Base-by-base conservation (phyloP, 2,329 filamentous ascomycete species). In the Chrysoporthe puriensis region DNA sequence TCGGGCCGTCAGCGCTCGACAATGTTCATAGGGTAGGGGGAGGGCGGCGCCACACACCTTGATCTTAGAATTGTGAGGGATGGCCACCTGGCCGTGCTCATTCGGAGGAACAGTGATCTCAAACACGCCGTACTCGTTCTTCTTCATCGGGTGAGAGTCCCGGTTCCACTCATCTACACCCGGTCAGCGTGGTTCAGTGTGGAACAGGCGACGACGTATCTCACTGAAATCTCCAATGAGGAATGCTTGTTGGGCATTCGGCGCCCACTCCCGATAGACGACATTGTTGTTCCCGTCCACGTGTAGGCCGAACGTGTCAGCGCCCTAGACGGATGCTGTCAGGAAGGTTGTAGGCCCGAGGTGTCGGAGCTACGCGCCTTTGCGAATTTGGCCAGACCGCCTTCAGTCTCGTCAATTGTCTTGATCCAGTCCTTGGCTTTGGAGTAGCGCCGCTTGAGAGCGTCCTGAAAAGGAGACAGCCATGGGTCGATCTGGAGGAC, bases 211-310 rank as follows among this genome's bases (percentile, higher is more conserved):
- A 26, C 32, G 44, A 16, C 50, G 66, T 77, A 5, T 16, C 89
- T 73, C 83, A 94, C 91, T 99, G 84, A 98, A 99, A 73, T 98
- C 96, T 70, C 96, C 96, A 73, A 97, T 91, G 63, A 99, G 86
- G 77, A 90, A 94, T 62, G 96, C 96, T 75, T 91, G 85, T 52
- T 88, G 84, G 64, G 94, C 95, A 82, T 94, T 96, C 36, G 96
- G 94, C 0, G 96, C 96, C 96, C 96, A 99, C 85, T 99, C 96
- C 73, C 93, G 88, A 80, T 99, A 99, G 67, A 86, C 84, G 72
- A 99, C 93, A 78, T 94, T 94, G 78, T 93, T 93, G 74, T 97
- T 89, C 64, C 88, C 83, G 76, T 90, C 86, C 69, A 96, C 90
- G 73, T 92, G 93, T 79, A 99, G 88, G 66, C 96, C 96, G 76